Evolutionary conservation across 2,329 filamentous ascomycete species (phyloP).

Genomic region (Aspergillus fumigatus): DNA sequence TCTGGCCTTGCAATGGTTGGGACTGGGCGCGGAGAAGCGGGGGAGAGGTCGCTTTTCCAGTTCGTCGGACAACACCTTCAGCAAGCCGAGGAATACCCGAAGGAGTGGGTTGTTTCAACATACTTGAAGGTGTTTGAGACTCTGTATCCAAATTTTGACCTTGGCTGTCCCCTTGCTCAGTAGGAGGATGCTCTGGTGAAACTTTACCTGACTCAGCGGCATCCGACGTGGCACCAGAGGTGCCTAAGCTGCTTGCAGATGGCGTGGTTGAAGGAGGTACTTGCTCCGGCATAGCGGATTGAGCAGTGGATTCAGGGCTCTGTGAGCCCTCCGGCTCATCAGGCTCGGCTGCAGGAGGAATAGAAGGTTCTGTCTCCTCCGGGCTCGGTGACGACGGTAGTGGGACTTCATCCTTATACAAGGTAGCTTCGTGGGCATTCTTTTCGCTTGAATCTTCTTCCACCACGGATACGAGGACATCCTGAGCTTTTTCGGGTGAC

Average conservation of each 20-base stretch:
- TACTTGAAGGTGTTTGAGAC: conserved; percentile 7
- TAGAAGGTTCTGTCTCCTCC: conserved; percentile 13
- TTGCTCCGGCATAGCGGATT: conserved; percentile 24
- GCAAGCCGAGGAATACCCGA: conserved; percentile 39
- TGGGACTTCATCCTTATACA: conserved; percentile 14
- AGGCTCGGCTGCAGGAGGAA: conserved; percentile 19
- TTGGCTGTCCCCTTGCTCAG: conserved; percentile 5
- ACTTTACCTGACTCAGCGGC: conserved; percentile 5
- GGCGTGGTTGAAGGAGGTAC: conserved; percentile 8
- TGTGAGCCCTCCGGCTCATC: conserved; percentile 51
- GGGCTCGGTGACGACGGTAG: conserved; percentile 20
- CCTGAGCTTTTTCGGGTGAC: conserved; percentile 59
- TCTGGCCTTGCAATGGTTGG: conserved; percentile 42
- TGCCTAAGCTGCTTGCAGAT: conserved; percentile 5
- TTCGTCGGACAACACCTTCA: conserved; percentile 34
- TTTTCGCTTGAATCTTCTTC: conserved; percentile 54
- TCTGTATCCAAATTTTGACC: conserved; percentile 12
- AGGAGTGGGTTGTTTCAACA: conserved; percentile 23
- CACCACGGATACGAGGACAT: conserved; percentile 61
- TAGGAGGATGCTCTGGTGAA: conserved; percentile 11
- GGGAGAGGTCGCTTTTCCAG: conserved; percentile 39
- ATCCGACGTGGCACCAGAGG: not conserved
- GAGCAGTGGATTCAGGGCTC: conserved; percentile 58
- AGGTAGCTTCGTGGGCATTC: conserved; percentile 12
- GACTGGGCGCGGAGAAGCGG: conserved; percentile 49